Evolutionary conservation across 257 asterid species (phyloP), one percentile per base, ranked within the genome.

Genomic region (Solanum microdontum): DNA sequence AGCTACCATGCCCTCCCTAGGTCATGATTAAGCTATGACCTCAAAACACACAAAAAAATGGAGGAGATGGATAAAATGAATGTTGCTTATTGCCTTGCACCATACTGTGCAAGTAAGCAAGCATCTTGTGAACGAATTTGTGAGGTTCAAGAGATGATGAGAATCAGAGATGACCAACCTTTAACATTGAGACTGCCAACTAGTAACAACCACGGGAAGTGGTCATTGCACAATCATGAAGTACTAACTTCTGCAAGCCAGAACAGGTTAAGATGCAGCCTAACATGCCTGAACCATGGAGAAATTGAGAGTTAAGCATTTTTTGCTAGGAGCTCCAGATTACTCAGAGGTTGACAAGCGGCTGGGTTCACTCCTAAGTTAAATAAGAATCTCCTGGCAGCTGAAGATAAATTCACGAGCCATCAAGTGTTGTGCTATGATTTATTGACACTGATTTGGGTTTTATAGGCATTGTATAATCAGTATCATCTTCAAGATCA

Each of bases 401-500:
- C 84, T 79, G 37, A 43, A 79, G 84, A 79, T 24, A 24, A 23
- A 43, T 3, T 79, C 66, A 43, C 24, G 17, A 80, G 19, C 19
- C 39, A 17, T 45, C 2, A 17, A 48, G 68, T 80, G 40, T 7
- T 5, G 85, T 9, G 37, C 14, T 80, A 48, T 48, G 32, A 80
- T 80, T 64, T 80, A 80, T 80, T 17, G 43, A 28, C 69, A 28
- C 85, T 48, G 68, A 48, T 48, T 48, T 92, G 60, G 88, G 85
- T 86, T 92, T 95, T 32, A 87, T 32, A 86, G 99, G 97, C 84
- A 94, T 43, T 39, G 87, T 87, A 87, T 88, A 91, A 90, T 95
- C 98, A 74, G 88, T 86, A 88, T 96, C 99, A 82, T 97, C 98
- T 91, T 95, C 99, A 86, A 97, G 95, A 91, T 97, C 99, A 90